A percentile compares a stretch with the other conserved stretches of the same genome.
Conservation (phyloP, 2,329 filamentous ascomycete species). For the Cryphonectria parasitica region DNA sequence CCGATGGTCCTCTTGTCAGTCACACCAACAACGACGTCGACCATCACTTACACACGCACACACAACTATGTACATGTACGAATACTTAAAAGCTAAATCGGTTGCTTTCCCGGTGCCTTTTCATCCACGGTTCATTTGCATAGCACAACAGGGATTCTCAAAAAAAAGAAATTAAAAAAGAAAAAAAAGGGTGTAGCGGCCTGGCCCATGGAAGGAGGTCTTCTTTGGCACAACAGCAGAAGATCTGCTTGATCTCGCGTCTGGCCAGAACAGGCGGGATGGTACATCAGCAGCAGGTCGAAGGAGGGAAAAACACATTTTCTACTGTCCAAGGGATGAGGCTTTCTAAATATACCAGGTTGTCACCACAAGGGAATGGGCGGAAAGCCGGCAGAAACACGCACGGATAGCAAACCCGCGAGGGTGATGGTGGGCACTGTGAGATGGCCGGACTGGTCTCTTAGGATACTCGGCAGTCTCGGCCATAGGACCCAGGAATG, state of each 20-base stretch:
- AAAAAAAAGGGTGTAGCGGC: slow-evolving; percentile 20
- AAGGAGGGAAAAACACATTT: slow-evolving; percentile 2
- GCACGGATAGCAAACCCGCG: slow-evolving; percentile 1
- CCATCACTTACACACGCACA: not conserved
- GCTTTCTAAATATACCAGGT: not conserved
- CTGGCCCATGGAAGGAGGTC: slow-evolving; percentile 23
- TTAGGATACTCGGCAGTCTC: slow-evolving; percentile 15
- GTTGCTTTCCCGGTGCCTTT: slow-evolving; percentile 16
- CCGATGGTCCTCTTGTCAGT: not conserved
- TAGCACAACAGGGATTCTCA: slow-evolving; percentile 28
- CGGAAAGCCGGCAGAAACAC: not conserved
- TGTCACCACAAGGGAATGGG: slow-evolving; percentile 14
- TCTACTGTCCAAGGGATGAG: slow-evolving; percentile 16
- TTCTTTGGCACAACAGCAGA: slow-evolving; percentile 24
- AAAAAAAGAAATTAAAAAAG: slow-evolving; percentile 11
- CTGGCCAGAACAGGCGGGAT: slow-evolving; percentile 16
- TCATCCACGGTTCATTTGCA: slow-evolving; percentile 27
- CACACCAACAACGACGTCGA: slow-evolving; percentile 11
- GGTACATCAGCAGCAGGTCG: slow-evolving; percentile 19
- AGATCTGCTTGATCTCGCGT: slow-evolving; percentile 22
- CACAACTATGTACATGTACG: slow-evolving; percentile 28
- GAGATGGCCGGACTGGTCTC: slow-evolving; percentile 11
- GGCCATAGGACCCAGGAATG: slow-evolving; percentile 7
- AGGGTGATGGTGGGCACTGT: slow-evolving; percentile 6
- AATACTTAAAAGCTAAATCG: slow-evolving; percentile 29